Base-by-base conservation (phyloP, 176 grass and related monocot genomes). In the Musa troglodytarum region DNA sequence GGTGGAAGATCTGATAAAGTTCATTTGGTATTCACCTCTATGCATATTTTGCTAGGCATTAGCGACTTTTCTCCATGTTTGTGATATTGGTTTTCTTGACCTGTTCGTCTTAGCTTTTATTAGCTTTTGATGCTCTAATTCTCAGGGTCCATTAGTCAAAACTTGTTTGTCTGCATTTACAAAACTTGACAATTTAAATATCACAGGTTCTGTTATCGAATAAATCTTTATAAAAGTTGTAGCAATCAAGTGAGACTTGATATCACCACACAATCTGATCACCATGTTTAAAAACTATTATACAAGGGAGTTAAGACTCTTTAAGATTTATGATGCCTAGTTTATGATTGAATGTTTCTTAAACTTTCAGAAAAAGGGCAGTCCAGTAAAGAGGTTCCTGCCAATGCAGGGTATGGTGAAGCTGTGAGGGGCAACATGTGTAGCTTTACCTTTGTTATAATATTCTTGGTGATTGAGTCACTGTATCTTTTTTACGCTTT, bases 1-100 rank as follows among this genome's bases (percentile, higher is more conserved):
- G 82, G 78, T 62, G 29, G 70, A 65, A 97, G 88, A 81, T 79
- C 83, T 79, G 90, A 88, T 69, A 97, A 88, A 92, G 66, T 85
- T 86, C 87, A 79, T 86, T 67, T 97, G 85, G 90, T 97, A 91
- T 55, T 24, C 77, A 19, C 67, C 52, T 69, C 28, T 67, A 65
- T 74, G 19, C 19, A 51, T 57, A 19, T 81, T 82, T 5, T 52
- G 56, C 21, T 62, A 52, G 80, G 54, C 56, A 53, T 5, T 11
- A 68, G 17, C 15, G 54, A 49, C 76, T 80, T 20, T 8, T 56
- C 14, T 69, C 23, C n/a, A 4, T 24, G 11, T 73, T 54, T 28
- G 10, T 50, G 49, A 77, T 52, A 49, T 75, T 52, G 22, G 43
- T 34, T 75, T 9, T 14, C 4, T 14, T 16, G 2, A 70, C 34